These are phyloP conservation scores for Fermentozyma sake DNA, from an alignment of 1,139 yeast species.

Conservation along the genomic window DNA sequence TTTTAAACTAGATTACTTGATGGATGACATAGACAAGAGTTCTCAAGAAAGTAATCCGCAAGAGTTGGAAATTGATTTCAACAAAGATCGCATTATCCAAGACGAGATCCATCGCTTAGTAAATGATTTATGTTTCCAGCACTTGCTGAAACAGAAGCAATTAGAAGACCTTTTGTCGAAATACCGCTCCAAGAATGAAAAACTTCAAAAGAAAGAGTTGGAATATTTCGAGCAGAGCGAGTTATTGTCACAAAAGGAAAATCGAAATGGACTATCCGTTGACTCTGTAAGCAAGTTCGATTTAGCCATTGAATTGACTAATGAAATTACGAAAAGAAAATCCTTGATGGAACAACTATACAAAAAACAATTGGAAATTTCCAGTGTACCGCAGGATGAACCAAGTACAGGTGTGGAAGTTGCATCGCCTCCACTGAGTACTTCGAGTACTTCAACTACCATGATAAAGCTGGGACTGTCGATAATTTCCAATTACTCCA, in stretches of 20 bases:
- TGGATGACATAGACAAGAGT: slow-evolving; percentile 18
- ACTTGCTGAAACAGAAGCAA: slow-evolving; percentile 31
- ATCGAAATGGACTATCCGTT: too few relatives aligned
- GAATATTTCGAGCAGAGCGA: slow-evolving; percentile 4
- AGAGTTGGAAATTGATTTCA: slow-evolving; percentile 18
- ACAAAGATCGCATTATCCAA: slow-evolving; percentile 33
- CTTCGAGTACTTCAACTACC: too few relatives aligned
- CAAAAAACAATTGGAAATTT: slow-evolving; percentile 20
- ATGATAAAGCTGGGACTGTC: too few relatives aligned
- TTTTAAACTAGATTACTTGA: slow-evolving; percentile 37
- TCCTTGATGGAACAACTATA: slow-evolving; percentile 15
- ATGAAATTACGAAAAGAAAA: slow-evolving; percentile 20
- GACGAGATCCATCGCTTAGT: slow-evolving; percentile 39
- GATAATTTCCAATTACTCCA: slow-evolving; percentile 25
- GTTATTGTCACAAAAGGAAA: slow-evolving; percentile 1
- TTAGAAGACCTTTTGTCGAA: slow-evolving; percentile 15
- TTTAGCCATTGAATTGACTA: slow-evolving; percentile 18
- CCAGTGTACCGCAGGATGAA: slow-evolving; percentile 1
- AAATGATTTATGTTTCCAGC: slow-evolving; percentile 39
- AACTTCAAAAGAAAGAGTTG: slow-evolving; percentile 8
- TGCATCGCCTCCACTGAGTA: slow-evolving; percentile 9
- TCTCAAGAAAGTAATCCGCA: slow-evolving; percentile 10
- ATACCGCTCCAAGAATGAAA: slow-evolving; percentile 15
- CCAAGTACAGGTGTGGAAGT: slow-evolving; percentile 1
- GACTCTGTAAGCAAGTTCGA: slow-evolving; percentile 1